Base-by-base conservation (phyloP, 225 moss, liverwort and hornwort genomes). In the Polytrichum formosum region DNA sequence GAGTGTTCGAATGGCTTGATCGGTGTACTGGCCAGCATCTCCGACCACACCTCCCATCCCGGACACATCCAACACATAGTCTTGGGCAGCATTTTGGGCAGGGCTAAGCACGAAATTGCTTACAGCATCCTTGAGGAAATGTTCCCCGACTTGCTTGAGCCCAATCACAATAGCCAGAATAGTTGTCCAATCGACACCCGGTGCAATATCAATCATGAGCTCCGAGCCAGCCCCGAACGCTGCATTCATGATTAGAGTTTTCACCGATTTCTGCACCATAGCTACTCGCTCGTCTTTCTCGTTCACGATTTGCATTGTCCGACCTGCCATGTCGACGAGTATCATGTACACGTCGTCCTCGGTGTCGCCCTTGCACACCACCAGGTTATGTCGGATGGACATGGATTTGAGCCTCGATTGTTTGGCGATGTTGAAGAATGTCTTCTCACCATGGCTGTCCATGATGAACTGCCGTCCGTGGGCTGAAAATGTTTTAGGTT, bases 301-400 rank as follows among this genome's bases (percentile, higher is more conserved):
- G 58, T 94, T 94, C 54, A 94, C 90, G 7, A 94, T 75, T 81
- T 94, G 94, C 92, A 94, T 90, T 33, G 94, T 90, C 35, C 94
- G 80, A 1, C 90, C 94, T 18, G 84, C 94, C 71, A 94, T 55
- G 70, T 94, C 92, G 76, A 92, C 90, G 63, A 94, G 80, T 64
- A 94, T 90, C 21, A 77, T 53, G 54, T 89, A 94, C 22, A 87
- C 88, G 18, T 82, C 94, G 29, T 92, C 92, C 21, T 94, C 92
- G 10, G 81, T 81, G 18, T 88, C 94, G 18, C 83, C 92, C 54
- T 64, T 70, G 79, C 90, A 94, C 28, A 92, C 94, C 26, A 90
- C 92, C 7, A 94, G 82, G 74, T 94, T 94, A 79, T 94, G 94
- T 20, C 90, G 80, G 53, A 94, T 67, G 18, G 90, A 92, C 92